Evolutionary conservation across 352 stramenopile species (phyloP).

Genomic region (Pythium rhizo-oryzae): DNA sequence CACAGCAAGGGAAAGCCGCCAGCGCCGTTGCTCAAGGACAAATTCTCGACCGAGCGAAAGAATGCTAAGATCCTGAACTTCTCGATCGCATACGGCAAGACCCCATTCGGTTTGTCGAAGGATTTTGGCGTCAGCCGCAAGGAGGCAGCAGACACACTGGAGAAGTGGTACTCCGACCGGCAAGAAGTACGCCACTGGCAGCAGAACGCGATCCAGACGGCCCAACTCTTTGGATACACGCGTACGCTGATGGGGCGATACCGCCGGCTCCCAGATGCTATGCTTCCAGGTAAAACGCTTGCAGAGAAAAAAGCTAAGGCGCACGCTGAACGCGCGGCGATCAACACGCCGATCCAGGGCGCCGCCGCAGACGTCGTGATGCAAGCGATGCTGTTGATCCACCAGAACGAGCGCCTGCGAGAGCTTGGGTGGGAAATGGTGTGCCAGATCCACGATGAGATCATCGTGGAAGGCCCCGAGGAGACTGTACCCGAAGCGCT

Average conservation of each 20-base stretch:
- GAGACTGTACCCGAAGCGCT: slow-evolving; percentile 94
- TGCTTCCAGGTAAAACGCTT: slow-evolving; percentile 59
- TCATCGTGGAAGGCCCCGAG: slow-evolving; percentile 99
- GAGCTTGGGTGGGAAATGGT: slow-evolving; percentile 98
- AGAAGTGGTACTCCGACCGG: slow-evolving; percentile 97
- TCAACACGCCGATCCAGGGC: slow-evolving; percentile 99
- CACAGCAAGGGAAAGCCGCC: slow-evolving; percentile 88
- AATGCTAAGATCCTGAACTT: slow-evolving; percentile 99
- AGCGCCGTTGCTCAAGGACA: slow-evolving; percentile 98
- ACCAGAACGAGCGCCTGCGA: slow-evolving; percentile 91
- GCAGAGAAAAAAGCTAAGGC: slow-evolving; percentile 69
- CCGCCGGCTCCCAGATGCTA: slow-evolving; percentile 95
- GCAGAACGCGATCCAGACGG: slow-evolving; percentile 90
- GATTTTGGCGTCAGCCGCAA: slow-evolving; percentile 83
- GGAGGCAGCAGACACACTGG: slow-evolving; percentile 81
- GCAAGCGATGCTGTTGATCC: slow-evolving; percentile 99
- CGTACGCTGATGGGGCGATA: slow-evolving; percentile 98
- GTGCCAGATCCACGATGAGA: slow-evolving; percentile 99
- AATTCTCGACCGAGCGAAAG: slow-evolving; percentile 96
- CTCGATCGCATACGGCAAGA: slow-evolving; percentile 99
- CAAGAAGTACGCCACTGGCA: slow-evolving; percentile 94
- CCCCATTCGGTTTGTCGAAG: slow-evolving; percentile 95
- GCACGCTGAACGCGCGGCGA: slow-evolving; percentile 95
- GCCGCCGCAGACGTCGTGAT: slow-evolving; percentile 99
- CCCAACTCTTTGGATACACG: slow-evolving; percentile 86